Base-by-base conservation (phyloP, 2,329 filamentous ascomycete species). In the Colletotrichum lini region DNA sequence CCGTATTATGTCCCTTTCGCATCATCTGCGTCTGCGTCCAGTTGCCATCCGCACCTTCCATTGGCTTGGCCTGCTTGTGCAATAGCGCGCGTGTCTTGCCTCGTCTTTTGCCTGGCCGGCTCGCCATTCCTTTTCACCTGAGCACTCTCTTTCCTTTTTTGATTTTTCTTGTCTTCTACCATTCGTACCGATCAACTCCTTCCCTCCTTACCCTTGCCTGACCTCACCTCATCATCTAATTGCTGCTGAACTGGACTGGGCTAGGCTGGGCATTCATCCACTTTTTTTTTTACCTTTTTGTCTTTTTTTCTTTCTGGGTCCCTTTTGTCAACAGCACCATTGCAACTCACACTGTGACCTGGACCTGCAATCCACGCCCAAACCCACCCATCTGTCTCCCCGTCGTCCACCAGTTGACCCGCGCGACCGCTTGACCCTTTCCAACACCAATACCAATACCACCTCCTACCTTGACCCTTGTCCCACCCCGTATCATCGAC, bases 401-500 rank as follows among this genome's bases (percentile, higher is more conserved):
- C 65, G 35, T 49, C 62, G 67, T 66, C 47, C 54, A 66, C 54
- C 67, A 66, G n/a, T 66, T 52, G 58, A 61, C 59, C 58, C 65
- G 59, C 65, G 58, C 58, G 58, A 60, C 67, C 35, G 35, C 65
- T 52, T 60, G 56, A 60, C 63, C 64, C 57, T 67, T 66, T 65
- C 52, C 63, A 58, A 63, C 53, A 69, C 52, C 63, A 58, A 63
- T 59, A 69, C 52, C 63, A 58, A 63, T 63, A 71, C 68, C 68
- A 71, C 53, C 49, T 59, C 40, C 50, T 71, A 63, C 69, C 69
- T 70, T 70, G 68, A 72, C 69, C 69, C 69, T 72, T 70, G 69
- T 72, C 50, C 65, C 50, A 59, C 66, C 64, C 68, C 49, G 65
- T 72, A 72, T 70, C 69, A 57, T 70, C 69, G 69, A 70, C 69